Evolutionary conservation across 139 green algal species (phyloP).

Genomic region (Micromonas commoda): DNA sequence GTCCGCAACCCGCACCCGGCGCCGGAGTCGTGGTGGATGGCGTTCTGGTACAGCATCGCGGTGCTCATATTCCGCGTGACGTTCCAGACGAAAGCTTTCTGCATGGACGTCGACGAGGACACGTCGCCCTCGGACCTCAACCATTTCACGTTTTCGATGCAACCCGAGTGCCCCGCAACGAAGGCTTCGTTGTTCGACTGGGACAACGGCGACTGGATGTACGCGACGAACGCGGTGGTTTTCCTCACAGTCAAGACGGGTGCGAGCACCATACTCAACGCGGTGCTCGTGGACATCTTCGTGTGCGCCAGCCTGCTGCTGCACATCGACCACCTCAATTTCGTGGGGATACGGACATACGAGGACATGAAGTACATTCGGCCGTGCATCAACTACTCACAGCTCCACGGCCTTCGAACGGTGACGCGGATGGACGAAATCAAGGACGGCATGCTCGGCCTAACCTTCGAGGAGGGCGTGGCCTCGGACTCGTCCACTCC

Average conservation of each 20-base stretch:
- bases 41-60: background rate
- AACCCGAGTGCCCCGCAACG: background rate
- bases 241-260: background rate
- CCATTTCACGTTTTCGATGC: background rate
- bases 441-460: too few relatives aligned
- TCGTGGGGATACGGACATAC: background rate
- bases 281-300: background rate
- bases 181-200: background rate
- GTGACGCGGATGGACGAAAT: background rate
- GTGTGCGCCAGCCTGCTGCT: background rate
- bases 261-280: background rate
- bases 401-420: background rate
- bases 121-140: background rate
- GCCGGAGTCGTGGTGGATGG: background rate
- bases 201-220: background rate
- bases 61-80: background rate
- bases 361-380: background rate
- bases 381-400: background rate
- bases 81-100: background rate
- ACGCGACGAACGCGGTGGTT: background rate
- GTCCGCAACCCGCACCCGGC: background rate
- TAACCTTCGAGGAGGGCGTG: too few relatives aligned
- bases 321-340: background rate
- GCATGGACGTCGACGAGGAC: background rate
- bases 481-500: too few relatives aligned